Base-by-base conservation (phyloP, 306 rosid species). In the Dryas octopetala region DNA sequence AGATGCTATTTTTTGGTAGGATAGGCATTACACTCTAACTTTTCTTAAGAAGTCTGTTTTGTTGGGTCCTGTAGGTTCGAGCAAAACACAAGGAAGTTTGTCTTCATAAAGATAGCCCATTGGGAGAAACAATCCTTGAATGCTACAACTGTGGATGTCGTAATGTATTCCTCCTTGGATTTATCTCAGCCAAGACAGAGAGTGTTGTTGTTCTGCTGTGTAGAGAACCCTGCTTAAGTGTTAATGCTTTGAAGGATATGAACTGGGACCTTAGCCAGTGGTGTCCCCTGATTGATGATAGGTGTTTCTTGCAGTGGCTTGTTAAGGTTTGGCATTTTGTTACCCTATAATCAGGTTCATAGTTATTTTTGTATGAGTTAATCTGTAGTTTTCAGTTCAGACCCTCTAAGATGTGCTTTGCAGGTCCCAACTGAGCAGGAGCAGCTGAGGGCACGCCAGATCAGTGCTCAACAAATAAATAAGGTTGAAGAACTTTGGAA, bases 251-350 rank as follows among this genome's bases (percentile, higher is more conserved):
- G 88, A 96, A 96, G 96, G 99, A 96, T 83, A 92, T 96, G 99
- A 96, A 96, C 81, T 96, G 99, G 99, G 99, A 96, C 84, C 88
- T 96, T 78, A 90, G 98, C 84, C 99, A 96, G 81, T 96, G 99
- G 99, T 96, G 98, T 73, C 99, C 99, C 76, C 86, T 96, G 87
- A 96, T 96, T 75, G 98, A 92, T 84, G 99, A 96, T 85, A 85
- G 99, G 86, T 96, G 99, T 83, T 96, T 96, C 88, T 79, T 96
- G 85, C 99, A 96, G 88, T 96, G 99, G 99, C 97, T 96, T 71
- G 99, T 96, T 66, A 96, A 96, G 99, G 99, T 96, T 44, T 76
- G 68, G 71, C 80, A 47, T 73, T 62, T 68, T 71, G 10, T 49
- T 26, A 6, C 55, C 16, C 66, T 61, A 60, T 66, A 45, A 12